These are phyloP conservation scores for Phaeolepiota aurea DNA, from an alignment of 768 basidiomycete species.

Conservation along the genomic window DNA sequence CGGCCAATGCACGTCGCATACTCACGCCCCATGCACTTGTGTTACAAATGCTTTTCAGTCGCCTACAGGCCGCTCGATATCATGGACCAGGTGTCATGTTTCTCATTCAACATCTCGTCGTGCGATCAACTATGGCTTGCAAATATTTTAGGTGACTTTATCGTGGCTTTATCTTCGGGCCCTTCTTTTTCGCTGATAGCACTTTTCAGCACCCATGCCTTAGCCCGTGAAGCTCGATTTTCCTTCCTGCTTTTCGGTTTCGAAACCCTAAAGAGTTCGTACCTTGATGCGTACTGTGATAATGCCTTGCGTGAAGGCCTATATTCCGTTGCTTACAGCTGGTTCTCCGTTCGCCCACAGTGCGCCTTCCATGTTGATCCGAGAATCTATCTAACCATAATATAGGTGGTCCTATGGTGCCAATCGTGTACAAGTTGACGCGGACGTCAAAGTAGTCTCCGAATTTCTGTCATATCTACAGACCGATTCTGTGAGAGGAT, in stretches of 20 bases:
- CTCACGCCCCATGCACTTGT: conserved; percentile 80
- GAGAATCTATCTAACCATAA: conserved; percentile 3
- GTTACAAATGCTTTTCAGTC: conserved; percentile 82
- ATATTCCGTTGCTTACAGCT: conserved; percentile 76
- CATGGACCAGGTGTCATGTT: conserved; percentile 77
- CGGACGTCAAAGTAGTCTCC: conserved; percentile 79
- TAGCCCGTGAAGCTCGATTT: conserved; percentile 86
- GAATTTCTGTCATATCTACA: conserved; percentile 79
- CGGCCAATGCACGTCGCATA: conserved; percentile 60
- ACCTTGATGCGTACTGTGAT: conserved; percentile 79
- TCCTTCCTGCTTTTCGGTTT: conserved; percentile 90
- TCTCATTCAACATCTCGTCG: conserved; percentile 74
- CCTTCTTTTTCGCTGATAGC: conserved; percentile 3
- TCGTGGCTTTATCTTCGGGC: neutral
- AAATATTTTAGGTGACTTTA: conserved; percentile 66
- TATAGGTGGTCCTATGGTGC: conserved; percentile 94
- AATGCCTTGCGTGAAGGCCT: conserved; percentile 63
- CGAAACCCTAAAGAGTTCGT: conserved; percentile 82
- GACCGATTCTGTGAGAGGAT: conserved; percentile 59
- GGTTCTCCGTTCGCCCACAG: conserved; percentile 95
- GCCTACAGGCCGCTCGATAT: conserved; percentile 91
- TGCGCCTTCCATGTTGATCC: conserved; percentile 28
- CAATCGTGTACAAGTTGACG: conserved; percentile 81
- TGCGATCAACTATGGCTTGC: conserved; percentile 69
- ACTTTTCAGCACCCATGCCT: conserved; percentile 69